Base-by-base conservation (phyloP, 352 stramenopile genomes). In the Pilasporangium apinafurcum region DNA sequence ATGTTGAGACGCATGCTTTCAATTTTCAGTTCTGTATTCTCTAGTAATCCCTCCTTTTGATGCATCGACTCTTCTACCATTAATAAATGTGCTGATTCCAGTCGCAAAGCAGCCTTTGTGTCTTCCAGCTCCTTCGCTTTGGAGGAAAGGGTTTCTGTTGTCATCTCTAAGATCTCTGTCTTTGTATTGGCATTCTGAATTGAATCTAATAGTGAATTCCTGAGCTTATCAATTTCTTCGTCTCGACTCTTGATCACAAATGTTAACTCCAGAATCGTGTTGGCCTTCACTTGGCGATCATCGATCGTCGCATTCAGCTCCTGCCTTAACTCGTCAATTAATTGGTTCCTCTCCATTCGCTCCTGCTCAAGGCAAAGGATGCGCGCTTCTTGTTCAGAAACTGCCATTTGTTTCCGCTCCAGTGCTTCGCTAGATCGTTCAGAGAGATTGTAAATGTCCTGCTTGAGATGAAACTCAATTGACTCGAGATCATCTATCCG, bases 171-270 rank as follows among this genome's bases (percentile, higher is more conserved):
- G 45, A 85, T 81, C 50, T 87, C 75, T 0, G 61, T 79, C 42
- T 83, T 82, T 3, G 62, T 65, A 24, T 71, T 83, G 8, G 71
- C 67, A 1, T 53, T 73, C 46, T 81, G 55, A 29, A 82, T 62
- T 8, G 67, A 68, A 40, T 84, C 65, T 17, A 88, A 42, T 25
- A 86, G 39, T 12, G 67, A 52, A 8, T 53, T 53, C 18, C 64
- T 62, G 14, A 86, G 49, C 37, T 72, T 76, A 21, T 83, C 65
- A 44, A 86, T 62, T 48, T 88, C 76, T 13, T 83, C 72, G 28
- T 88, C 76, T 1, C 72, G 72, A 37, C 72, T 84, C 44, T 86
- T 77, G 44, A 88, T 65, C 25, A 86, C 68, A 46, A 83, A 83
- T n/a, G 69, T 83, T n/a, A 88, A 59, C 53, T 85, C 70, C 17